A percentile compares a stretch with the other conserved stretches of the same genome.
phyloP scores from a whole-genome alignment of 2,329 filamentous ascomycete species.

The Aspergillus udagawae region DNA sequence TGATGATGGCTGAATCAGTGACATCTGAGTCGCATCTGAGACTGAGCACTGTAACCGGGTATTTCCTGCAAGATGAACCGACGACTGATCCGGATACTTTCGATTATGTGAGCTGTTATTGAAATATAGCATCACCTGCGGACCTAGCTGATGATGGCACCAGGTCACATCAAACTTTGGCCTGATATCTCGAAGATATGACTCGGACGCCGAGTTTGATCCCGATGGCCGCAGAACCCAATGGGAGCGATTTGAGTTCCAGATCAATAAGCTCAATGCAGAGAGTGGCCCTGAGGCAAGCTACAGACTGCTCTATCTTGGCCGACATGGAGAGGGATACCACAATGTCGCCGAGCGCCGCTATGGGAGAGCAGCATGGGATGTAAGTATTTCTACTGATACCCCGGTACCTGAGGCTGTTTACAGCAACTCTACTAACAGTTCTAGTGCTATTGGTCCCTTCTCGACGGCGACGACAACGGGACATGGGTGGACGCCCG shows the following conservation, averaged over 20 bases:
- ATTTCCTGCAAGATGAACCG: constrained; percentile 50
- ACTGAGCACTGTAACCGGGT: constrained; percentile 43
- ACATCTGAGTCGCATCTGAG: constrained; percentile 21
- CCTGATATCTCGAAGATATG: constrained; percentile 45
- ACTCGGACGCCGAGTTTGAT: constrained; percentile 32
- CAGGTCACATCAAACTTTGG: constrained; percentile 46
- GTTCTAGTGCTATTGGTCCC: constrained; percentile 54
- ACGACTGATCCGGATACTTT: constrained; percentile 45
- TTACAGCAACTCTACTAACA: background rate
- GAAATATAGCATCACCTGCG: background rate
- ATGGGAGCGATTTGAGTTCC: constrained; percentile 52
- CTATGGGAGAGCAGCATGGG: constrained; percentile 58
- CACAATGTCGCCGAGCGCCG: constrained; percentile 59
- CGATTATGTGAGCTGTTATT: constrained; percentile 42
- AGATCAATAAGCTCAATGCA: constrained; percentile 46
- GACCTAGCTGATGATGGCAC: background rate
- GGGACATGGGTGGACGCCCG: constrained; percentile 57
- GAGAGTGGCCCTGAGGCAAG: constrained; percentile 33
- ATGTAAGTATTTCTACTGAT: constrained; percentile 39
- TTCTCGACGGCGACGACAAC: constrained; percentile 54
- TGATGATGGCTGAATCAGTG: constrained; percentile 15
- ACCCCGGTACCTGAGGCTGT: background rate
- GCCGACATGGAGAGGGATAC: constrained; percentile 58
- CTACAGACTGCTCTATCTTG: constrained; percentile 57
- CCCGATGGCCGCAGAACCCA: constrained; percentile 41